These are phyloP conservation scores for Firmiana major DNA, from an alignment of 345 rosid genomes.

Conservation along the genomic window DNA sequence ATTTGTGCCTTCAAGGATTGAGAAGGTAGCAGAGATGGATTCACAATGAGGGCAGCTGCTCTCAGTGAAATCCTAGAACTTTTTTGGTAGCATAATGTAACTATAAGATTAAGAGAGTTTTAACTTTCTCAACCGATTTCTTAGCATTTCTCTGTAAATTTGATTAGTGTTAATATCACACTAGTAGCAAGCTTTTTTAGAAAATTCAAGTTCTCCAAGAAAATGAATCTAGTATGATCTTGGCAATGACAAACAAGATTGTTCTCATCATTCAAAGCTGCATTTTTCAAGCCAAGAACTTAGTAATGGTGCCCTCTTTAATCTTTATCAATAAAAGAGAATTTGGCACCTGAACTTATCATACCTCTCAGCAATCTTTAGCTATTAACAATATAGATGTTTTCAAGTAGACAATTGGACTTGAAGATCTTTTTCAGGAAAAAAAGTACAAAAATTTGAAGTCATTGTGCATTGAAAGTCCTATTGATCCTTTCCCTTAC, in stretches of 20 bases:
- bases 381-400: no score
- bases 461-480: neutral
- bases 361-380: no score
- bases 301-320: no score
- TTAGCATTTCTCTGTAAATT: neutral
- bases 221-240: no score
- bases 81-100: neutral
- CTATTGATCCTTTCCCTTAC: neutral
- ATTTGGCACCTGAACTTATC: no score
- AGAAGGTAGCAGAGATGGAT: slow-evolving; percentile 31
- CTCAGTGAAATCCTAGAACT: neutral
- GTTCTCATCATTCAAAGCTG: no score
- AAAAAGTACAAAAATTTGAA: neutral
- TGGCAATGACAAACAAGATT: no score
- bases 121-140: neutral
- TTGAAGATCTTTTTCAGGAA: neutral
- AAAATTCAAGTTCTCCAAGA: neutral
- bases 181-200: neutral
- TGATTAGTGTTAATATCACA: neutral
- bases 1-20: slow-evolving; percentile 68
- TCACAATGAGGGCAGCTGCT: no score
- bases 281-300: no score
- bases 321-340: no score
- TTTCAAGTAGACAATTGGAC: neutral
- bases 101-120: neutral